Evolutionary conservation across 257 asterid species (phyloP).

Genomic region (Euphrasia confusa): DNA sequence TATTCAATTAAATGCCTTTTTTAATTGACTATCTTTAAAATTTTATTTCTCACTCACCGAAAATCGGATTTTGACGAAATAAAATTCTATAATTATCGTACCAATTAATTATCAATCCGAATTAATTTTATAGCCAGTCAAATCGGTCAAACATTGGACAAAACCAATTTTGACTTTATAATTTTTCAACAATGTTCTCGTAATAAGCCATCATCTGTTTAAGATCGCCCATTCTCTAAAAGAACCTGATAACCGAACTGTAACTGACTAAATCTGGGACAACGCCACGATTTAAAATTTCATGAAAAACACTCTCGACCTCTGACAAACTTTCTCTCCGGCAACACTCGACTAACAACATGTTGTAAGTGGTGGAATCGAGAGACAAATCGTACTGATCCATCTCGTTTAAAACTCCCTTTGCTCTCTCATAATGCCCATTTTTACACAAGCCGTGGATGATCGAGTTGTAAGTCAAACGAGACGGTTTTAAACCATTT

Average conservation of each 20-base stretch:
- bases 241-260: constrained; percentile 54
- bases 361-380: constrained; percentile 53
- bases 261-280: constrained; percentile 59
- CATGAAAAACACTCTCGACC: constrained; percentile 42
- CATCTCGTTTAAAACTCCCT: constrained; percentile 47
- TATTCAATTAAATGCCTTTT: no score
- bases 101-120: no score
- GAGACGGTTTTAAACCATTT: constrained; percentile 53
- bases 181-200: no score
- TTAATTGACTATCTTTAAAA: no score
- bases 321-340: constrained; percentile 41
- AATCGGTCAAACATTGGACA: no score
- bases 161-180: no score
- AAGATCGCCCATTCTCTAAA: constrained; percentile 52
- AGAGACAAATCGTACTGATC: constrained; percentile 42
- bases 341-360: constrained; percentile 56
- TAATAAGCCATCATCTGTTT: constrained; percentile 41
- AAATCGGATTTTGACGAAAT: no score
- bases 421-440: constrained; percentile 48
- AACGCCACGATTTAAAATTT: constrained; percentile 39
- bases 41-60: no score
- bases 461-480: constrained; percentile 57
- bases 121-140: no score
- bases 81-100: no score
- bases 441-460: constrained; percentile 58